Evolutionary conservation across 2,329 filamentous ascomycete species (phyloP).

Genomic region (Plectosphaerella sp.): DNA sequence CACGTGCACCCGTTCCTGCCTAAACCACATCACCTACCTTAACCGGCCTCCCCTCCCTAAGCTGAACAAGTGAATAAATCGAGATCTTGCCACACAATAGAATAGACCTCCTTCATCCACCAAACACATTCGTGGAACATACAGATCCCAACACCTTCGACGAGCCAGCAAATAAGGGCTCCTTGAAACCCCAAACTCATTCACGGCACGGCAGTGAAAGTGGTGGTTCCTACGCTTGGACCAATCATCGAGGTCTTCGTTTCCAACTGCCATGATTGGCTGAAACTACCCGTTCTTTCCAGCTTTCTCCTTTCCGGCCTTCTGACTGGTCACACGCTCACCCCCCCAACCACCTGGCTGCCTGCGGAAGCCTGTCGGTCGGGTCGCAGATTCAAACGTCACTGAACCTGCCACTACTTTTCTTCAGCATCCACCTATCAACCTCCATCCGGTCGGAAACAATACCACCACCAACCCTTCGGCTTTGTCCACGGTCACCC

Average conservation of each 20-base stretch:
- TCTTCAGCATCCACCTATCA: neutral
- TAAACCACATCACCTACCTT: no score
- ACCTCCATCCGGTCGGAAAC: neutral
- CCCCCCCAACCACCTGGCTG: neutral
- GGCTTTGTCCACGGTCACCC: neutral
- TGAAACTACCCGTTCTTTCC: no score
- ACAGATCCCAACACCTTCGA: no score
- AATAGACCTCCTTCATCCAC: no score
- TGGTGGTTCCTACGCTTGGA: no score
- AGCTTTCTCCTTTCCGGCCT: neutral
- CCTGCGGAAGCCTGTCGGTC: conserved; percentile 2
- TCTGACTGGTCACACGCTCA: neutral
- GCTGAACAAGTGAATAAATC: no score
- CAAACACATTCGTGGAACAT: no score
- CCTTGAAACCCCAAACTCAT: neutral
- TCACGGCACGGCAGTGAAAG: no score
- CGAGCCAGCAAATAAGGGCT: neutral
- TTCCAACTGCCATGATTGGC: no score
- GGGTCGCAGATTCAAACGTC: conserved; percentile 14
- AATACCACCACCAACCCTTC: neutral
- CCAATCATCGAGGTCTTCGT: no score
- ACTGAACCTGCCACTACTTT: conserved; percentile 8
- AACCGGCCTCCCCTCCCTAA: no score
- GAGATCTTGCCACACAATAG: no score
- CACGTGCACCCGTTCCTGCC: conserved; percentile 4